Base-by-base conservation (phyloP, 2,329 filamentous ascomycete species). In the Corynespora cassiicola region DNA sequence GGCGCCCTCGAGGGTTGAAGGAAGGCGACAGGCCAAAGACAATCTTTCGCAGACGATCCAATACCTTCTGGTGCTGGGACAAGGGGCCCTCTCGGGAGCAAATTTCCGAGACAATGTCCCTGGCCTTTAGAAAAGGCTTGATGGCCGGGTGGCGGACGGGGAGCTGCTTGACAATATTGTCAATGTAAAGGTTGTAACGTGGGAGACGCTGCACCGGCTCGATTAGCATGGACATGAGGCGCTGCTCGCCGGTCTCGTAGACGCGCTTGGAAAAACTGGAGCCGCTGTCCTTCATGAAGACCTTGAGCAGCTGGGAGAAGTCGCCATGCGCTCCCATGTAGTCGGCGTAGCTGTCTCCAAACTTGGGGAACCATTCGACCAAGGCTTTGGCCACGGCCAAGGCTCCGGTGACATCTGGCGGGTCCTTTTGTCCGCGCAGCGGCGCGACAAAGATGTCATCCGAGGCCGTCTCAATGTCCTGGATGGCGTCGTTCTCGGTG, bases 171-270 rank as follows among this genome's bases (percentile, higher is more conserved):
- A 94, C 82, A 61, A 99, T 96, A 59, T 95, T 91, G 71, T 99
- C 94, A 56, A 99, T 97, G 61, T 97, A 86, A 22, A 99, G 76
- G 59, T 90, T 96, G 71, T 99, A 99, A 17, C 94, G 86, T 17
- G 94, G 94, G 35, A 99, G 78, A 35, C 94, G 81, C 68, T 99
- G 94, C 1, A 99, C 91, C 2, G 94, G 94, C 69, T 99, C 94
- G 65, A 99, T 99, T 37, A 99, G 79, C 47, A 94, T 81, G 3
- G 94, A 97, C 31, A 89, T 90, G 36, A 97, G 80, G 40, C 85
- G 82, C 71, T 99, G 94, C 66, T 97, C 94, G 38, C 94, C 92
- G 2, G 87, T 87, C 49, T 91, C 84, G 35, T 88, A 82, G 3
- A 96, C 82, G 29, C 88, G 78, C 53, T 87, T 85, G 3, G 87